These are phyloP conservation scores for Nothophytophthora sp. DNA, from an alignment of 352 stramenopile genomes.

Conservation along the genomic window DNA sequence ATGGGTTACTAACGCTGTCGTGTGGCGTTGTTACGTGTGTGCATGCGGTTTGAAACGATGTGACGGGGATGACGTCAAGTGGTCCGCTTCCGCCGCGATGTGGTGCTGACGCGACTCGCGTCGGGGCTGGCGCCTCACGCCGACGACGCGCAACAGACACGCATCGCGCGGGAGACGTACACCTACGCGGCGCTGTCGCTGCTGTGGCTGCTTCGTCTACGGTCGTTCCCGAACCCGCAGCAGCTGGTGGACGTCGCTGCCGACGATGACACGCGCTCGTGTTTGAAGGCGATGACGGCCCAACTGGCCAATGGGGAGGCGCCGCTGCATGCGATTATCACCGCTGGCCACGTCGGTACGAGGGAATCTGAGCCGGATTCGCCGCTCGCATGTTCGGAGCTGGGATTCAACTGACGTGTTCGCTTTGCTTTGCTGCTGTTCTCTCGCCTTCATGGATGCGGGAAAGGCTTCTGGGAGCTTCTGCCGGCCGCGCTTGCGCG, in stretches of 20 bases:
- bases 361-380: conserved; percentile 1
- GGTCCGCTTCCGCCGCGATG: conserved; percentile 39
- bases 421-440: neutral
- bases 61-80: conserved; percentile 21
- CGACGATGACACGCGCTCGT: conserved; percentile 13
- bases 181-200: conserved; percentile 31
- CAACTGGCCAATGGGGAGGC: conserved; percentile 1
- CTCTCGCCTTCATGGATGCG: neutral
- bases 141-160: conserved; percentile 5
- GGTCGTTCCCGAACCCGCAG: conserved; percentile 6
- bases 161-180: conserved; percentile 23
- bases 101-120: conserved; percentile 39
- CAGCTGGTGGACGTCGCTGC: conserved; percentile 8
- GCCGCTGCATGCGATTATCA: conserved; percentile 34
- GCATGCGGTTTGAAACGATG: conserved; percentile 6
- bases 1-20: no score
- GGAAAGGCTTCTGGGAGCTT: conserved; percentile 53
- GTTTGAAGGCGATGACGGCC: conserved; percentile 7
- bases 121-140: conserved; percentile 15
- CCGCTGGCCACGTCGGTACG: conserved; percentile 47
- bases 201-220: conserved; percentile 58
- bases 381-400: conserved; percentile 2
- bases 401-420: no score
- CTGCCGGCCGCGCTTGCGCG: conserved; percentile 38
- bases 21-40: neutral